phyloP scores from a whole-genome alignment of 768 basidiomycete species.

The Amanita muscaria region DNA sequence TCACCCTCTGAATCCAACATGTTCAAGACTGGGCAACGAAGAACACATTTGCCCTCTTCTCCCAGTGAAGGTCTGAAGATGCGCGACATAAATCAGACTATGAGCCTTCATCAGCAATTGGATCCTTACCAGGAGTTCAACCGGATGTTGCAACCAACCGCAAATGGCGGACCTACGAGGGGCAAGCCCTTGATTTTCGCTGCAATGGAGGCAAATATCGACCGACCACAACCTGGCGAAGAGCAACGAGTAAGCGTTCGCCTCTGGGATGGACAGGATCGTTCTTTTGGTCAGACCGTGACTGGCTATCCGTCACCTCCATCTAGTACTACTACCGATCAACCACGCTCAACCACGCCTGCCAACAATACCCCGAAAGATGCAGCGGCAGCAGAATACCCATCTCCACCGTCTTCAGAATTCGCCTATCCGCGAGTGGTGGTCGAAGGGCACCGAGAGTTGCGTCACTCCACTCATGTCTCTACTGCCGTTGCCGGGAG shows the following conservation, averaged over 20 bases:
- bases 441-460: conserved; percentile 4
- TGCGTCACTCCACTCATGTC: background rate
- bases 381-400: conserved; percentile 13
- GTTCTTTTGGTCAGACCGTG: background rate
- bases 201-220: conserved; percentile 33
- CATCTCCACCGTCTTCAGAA: conserved; percentile 10
- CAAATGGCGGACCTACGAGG: conserved; percentile 16
- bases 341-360: background rate
- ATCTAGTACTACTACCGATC: background rate
- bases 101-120: conserved; percentile 8
- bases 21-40: background rate
- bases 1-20: background rate
- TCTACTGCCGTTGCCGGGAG: conserved; percentile 15
- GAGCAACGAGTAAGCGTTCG: conserved; percentile 6
- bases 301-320: background rate
- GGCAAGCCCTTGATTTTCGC: conserved; percentile 59
- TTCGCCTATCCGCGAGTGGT: conserved; percentile 8
- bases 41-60: conserved; percentile 3
- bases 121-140: conserved; percentile 16
- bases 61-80: conserved; percentile 1
- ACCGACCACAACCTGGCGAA: conserved; percentile 4
- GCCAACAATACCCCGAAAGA: background rate
- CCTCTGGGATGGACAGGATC: conserved; percentile 9
- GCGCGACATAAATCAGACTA: conserved; percentile 5
- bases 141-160: conserved; percentile 14